These are phyloP conservation scores for Stromatinia cepivora DNA, from an alignment of 2,329 filamentous ascomycete genomes.

Conservation along the genomic window DNA sequence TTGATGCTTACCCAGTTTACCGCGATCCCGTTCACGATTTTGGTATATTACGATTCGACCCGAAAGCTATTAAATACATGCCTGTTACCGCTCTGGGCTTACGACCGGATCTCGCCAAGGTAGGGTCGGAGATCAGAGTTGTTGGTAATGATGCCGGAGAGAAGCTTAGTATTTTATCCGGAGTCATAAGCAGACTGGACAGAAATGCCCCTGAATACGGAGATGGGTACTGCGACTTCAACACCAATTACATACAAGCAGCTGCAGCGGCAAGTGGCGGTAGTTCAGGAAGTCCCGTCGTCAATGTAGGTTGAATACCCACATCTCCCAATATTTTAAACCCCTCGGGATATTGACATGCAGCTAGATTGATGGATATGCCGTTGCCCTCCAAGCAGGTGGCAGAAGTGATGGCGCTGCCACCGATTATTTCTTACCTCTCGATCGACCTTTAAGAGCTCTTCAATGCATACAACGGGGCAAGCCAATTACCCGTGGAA, in stretches of 20 bases:
- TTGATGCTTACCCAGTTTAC: slow-evolving; percentile 94
- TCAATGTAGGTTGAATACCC: slow-evolving; percentile 55
- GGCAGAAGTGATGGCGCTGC: slow-evolving; percentile 92
- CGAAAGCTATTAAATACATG: slow-evolving; percentile 97
- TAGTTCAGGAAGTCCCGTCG: slow-evolving; percentile 96
- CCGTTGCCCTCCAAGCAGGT: slow-evolving; percentile 90
- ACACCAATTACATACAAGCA: slow-evolving; percentile 92
- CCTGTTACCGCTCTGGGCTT: slow-evolving; percentile 76
- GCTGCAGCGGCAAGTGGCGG: slow-evolving; percentile 95
- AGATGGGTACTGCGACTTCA: slow-evolving; percentile 98
- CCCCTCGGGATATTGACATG: neutral
- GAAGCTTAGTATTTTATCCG: slow-evolving; percentile 95
- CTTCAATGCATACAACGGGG: slow-evolving; percentile 80
- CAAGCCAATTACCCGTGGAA: slow-evolving; percentile 78
- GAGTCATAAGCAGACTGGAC: slow-evolving; percentile 93
- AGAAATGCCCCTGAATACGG: slow-evolving; percentile 97
- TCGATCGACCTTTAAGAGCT: slow-evolving; percentile 86
- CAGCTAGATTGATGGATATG: slow-evolving; percentile 72
- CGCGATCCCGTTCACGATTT: slow-evolving; percentile 98
- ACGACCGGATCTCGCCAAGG: slow-evolving; percentile 81
- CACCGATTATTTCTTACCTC: slow-evolving; percentile 94
- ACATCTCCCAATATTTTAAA: neutral
- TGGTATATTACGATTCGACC: slow-evolving; percentile 93
- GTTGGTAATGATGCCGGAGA: slow-evolving; percentile 98
- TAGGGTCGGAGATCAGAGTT: slow-evolving; percentile 92